Evolutionary conservation across 2,329 filamentous ascomycete species (phyloP).

Genomic region (Stromatinia cepivora): DNA sequence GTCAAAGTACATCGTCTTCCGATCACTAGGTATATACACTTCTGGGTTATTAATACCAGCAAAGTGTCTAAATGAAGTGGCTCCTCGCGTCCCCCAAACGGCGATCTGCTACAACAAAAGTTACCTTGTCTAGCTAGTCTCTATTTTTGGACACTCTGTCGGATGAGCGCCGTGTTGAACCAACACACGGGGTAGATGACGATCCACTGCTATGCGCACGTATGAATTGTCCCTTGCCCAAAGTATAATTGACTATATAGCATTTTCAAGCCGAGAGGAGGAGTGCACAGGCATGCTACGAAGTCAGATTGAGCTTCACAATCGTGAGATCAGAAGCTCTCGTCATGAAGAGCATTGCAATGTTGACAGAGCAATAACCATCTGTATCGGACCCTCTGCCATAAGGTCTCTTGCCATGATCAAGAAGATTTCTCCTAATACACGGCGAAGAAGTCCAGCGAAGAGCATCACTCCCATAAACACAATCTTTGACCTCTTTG

Average conservation of each 20-base stretch:
- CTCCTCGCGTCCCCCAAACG: background rate
- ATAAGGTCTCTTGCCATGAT: background rate
- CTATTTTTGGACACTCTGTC: background rate
- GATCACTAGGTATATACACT: too few relatives aligned
- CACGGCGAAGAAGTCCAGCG: background rate
- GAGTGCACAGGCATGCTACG: background rate
- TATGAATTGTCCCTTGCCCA: background rate
- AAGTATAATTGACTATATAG: background rate
- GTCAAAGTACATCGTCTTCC: background rate
- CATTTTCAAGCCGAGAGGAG: background rate
- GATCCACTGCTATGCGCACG: background rate
- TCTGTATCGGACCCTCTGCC: background rate
- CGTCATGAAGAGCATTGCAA: background rate
- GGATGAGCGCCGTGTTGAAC: background rate
- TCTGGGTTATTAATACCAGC: background rate
- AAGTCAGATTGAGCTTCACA: background rate
- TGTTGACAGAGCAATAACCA: background rate
- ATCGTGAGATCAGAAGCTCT: too few relatives aligned
- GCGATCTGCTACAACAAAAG: background rate
- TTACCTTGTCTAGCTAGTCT: background rate
- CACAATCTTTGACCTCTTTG: conserved; percentile 4
- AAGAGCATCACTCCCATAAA: conserved; percentile 23
- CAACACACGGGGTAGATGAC: background rate
- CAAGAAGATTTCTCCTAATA: conserved; percentile 11
- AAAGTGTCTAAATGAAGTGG: background rate